These are phyloP conservation scores for Tolypocladium cylindrosporum DNA, from an alignment of 2,329 filamentous ascomycete genomes.

Conservation along the genomic window DNA sequence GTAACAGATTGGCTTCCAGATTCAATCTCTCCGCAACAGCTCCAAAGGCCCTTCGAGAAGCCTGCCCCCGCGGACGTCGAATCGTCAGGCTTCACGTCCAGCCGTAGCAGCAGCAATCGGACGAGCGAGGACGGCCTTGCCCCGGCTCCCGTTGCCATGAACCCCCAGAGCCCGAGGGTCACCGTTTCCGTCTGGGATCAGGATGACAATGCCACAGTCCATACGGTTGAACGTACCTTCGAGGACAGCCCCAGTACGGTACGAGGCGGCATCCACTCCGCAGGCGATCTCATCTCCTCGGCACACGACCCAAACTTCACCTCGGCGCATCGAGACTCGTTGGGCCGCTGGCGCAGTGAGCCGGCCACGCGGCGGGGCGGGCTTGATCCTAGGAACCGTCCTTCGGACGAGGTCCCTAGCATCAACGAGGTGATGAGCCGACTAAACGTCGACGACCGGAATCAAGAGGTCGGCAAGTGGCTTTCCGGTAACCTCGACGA, in stretches of 20 bases:
- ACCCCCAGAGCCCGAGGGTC: constrained; percentile 41
- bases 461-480: constrained; percentile 42
- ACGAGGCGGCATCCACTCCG: constrained; percentile 23
- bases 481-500: constrained; percentile 25
- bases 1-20: constrained; percentile 15
- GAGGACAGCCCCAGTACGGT: constrained; percentile 25
- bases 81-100: constrained; percentile 34
- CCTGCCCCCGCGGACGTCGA: constrained; percentile 18
- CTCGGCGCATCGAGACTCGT: constrained; percentile 22
- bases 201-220: constrained; percentile 25
- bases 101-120: constrained; percentile 36
- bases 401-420: constrained; percentile 32
- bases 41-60: constrained; percentile 27
- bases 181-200: constrained; percentile 47
- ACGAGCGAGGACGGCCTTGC: constrained; percentile 40
- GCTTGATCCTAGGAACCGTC: constrained; percentile 35
- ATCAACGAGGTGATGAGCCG: constrained; percentile 36
- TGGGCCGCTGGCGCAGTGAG: constrained; percentile 31
- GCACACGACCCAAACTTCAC: constrained; percentile 10
- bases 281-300: constrained; percentile 28
- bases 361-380: constrained; percentile 31
- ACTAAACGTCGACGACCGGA: constrained; percentile 34
- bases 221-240: constrained; percentile 30
- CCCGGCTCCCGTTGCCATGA: constrained; percentile 29
- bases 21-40: constrained; percentile 31